Base-by-base conservation (phyloP, 2,329 filamentous ascomycete species). In the Colletotrichum trifolii region DNA sequence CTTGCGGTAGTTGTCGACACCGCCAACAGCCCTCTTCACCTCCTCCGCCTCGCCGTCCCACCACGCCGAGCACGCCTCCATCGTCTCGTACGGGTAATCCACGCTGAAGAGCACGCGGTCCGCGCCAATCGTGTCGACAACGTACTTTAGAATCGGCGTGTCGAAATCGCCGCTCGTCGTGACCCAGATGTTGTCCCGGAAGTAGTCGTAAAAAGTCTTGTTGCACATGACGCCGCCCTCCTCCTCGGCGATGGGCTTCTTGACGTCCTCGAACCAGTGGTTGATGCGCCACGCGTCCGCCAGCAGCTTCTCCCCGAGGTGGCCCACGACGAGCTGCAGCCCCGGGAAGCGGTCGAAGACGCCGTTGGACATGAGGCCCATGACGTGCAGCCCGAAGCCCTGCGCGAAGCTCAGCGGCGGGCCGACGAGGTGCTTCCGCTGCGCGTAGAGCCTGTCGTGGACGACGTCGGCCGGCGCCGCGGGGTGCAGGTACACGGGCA, bases 401-500 rank as follows among this genome's bases (percentile, higher is more conserved):
- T 87, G 82, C 3, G 86, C 85, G 54, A 89, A 89, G 59, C 79
- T 83, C 7, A 87, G 78, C 0, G 87, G 85, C 1, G 87, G 85
- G 0, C 87, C 88, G 48, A 89, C 76, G 35, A 89, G 82, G 81
- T 83, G 89, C 71, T 83, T 83, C 25, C 87, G 80, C 69, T 87
- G 79, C 1, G 82, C 83, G 80, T 83, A 89, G 33, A 88, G 80
- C 70, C 85, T 85, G 5, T 89, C 84, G 69, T 85, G 78, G 59
- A 87, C 81, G 15, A 78, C 80, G 7, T 86, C 86, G 0, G 84
- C 85, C 2, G 88, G 85, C 68, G 84, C 83, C 52, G 84, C 79
- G 0, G 87, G 88, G 73, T 91, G 88, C 1, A 91, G 78, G 70
- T 90, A 91, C 53, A 91, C 81, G 0, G 88, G 87, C 0, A 89